Conservation (phyloP, 257 asterid species). For the Thymus quinquecostatus region DNA sequence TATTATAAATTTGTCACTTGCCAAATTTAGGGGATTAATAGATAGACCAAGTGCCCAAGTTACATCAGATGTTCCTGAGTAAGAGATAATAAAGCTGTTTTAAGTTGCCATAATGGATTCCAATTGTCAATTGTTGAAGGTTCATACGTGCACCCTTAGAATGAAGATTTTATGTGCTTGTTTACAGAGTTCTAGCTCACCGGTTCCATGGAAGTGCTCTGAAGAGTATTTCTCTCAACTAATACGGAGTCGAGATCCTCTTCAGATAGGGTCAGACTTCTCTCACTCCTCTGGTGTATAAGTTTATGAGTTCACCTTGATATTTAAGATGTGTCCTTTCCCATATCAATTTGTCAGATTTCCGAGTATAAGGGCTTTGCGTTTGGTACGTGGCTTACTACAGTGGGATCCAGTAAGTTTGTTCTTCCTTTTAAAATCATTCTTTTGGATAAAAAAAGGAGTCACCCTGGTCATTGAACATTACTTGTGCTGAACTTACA, state of each 20-base stretch:
- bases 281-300: slow-evolving; percentile 11
- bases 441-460: background rate
- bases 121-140: background rate
- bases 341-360: slow-evolving; percentile 53
- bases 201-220: slow-evolving; percentile 98
- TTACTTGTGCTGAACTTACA: background rate
- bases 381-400: slow-evolving; percentile 82
- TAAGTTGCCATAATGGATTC: slow-evolving; percentile 3
- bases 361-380: slow-evolving; percentile 78
- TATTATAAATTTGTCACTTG: background rate
- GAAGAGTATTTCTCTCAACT: slow-evolving; percentile 82
- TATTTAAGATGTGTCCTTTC: background rate
- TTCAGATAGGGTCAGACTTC: slow-evolving; percentile 76
- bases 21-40: background rate
- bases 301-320: slow-evolving; percentile 15
- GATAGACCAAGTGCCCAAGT: background rate
- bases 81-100: background rate
- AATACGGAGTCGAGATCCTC: slow-evolving; percentile 89
- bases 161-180: slow-evolving; percentile 23
- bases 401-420: slow-evolving; percentile 94
- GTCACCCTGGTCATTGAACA: background rate
- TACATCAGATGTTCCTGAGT: background rate
- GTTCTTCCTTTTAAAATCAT: background rate
- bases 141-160: slow-evolving; percentile 9
- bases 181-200: slow-evolving; percentile 70